Conservation (phyloP, 2,329 filamentous ascomycete species). For the Akanthomyces uredinophilus region DNA sequence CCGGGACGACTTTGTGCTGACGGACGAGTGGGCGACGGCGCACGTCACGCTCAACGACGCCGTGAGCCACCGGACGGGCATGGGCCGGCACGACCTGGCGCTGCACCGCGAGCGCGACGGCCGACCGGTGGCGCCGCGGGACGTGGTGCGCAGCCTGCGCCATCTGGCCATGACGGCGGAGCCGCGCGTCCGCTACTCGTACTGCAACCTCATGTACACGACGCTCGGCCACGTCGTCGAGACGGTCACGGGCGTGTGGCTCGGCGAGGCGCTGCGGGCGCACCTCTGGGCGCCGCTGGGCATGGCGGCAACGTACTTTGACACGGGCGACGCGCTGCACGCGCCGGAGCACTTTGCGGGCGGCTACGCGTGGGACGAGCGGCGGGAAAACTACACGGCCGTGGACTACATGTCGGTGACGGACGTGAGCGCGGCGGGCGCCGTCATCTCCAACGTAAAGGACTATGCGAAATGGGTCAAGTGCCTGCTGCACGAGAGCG, state of each 20-base stretch:
- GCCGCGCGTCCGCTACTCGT: slow-evolving; percentile 37
- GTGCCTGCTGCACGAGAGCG: slow-evolving; percentile 22
- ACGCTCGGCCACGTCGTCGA: slow-evolving; percentile 37
- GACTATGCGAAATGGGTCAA: slow-evolving; percentile 32
- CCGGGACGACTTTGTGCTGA: slow-evolving; percentile 47
- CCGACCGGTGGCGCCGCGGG: slow-evolving; percentile 23
- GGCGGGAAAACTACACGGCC: slow-evolving; percentile 18
- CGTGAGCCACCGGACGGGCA: slow-evolving; percentile 47
- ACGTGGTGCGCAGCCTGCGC: slow-evolving; percentile 33
- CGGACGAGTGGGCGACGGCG: slow-evolving; percentile 40
- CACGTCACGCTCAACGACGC: slow-evolving; percentile 51
- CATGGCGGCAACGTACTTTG: slow-evolving; percentile 38
- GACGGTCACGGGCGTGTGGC: slow-evolving; percentile 25
- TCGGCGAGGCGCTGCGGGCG: slow-evolving; percentile 33
- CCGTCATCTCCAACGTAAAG: slow-evolving; percentile 33
- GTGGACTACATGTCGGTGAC: slow-evolving; percentile 27
- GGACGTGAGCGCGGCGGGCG: slow-evolving; percentile 32
- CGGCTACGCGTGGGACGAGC: slow-evolving; percentile 32
- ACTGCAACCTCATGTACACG: slow-evolving; percentile 43
- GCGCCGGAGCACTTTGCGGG: slow-evolving; percentile 27
- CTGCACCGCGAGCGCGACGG: slow-evolving; percentile 12
- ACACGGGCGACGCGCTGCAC: slow-evolving; percentile 17
- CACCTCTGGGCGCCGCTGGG: slow-evolving; percentile 35
- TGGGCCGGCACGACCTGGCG: slow-evolving; percentile 37
- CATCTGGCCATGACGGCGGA: slow-evolving; percentile 37